These are phyloP conservation scores for Chrysochromulina parva DNA, from an alignment of 78 protist species.

Conservation along the genomic window DNA sequence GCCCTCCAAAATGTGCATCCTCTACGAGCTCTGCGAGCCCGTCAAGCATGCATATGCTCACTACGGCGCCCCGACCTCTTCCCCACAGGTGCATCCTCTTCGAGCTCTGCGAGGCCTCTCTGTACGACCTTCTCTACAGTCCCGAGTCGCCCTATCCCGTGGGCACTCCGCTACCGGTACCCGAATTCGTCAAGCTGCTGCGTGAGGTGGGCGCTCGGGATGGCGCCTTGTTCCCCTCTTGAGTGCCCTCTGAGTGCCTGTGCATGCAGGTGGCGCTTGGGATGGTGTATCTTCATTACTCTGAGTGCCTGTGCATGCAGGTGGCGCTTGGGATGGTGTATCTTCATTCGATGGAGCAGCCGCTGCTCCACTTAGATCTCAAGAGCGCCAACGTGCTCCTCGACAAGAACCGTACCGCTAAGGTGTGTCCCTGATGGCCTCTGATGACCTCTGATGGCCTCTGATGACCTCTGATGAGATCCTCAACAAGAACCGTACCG, in stretches of 20 bases:
- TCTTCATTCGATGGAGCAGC: constrained; percentile 35
- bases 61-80: too few species aligned
- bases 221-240: too few species aligned
- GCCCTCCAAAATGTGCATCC: background rate
- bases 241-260: background rate
- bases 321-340: constrained; percentile 58
- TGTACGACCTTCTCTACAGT: background rate
- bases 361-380: background rate
- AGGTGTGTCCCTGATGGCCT: background rate
- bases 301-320: constrained; percentile 37
- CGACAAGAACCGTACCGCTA: background rate
- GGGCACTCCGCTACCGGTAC: background rate
- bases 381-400: background rate
- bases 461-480: background rate
- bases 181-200: background rate
- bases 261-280: constrained; percentile 43
- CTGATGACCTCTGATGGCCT: background rate
- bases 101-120: background rate
- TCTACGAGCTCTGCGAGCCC: background rate
- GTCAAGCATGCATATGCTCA: too few species aligned
- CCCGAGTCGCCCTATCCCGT: background rate
- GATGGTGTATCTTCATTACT: too few species aligned
- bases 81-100: background rate
- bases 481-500: background rate
- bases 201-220: too few species aligned